Evolutionary conservation across 352 stramenopile genomes (phyloP).

Genomic region (Pelagophyceae sp.): DNA sequence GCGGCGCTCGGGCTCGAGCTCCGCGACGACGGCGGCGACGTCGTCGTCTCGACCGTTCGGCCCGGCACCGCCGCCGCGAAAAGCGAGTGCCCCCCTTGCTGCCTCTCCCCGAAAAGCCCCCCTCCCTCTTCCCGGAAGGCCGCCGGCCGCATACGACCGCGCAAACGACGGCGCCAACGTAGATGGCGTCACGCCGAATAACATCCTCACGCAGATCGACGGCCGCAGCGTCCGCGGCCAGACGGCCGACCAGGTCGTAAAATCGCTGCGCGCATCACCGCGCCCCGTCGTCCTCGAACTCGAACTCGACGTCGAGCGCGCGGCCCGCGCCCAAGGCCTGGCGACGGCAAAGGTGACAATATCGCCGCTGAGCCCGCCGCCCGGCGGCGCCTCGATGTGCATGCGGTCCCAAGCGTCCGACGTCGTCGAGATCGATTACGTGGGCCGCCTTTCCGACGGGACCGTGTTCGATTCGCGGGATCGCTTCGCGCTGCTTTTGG

Average conservation of each 20-base stretch:
- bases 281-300: not conserved
- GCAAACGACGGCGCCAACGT: no score
- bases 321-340: not conserved
- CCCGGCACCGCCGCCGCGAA: not conserved
- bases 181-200: not conserved
- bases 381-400: not conserved
- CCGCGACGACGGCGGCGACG: not conserved
- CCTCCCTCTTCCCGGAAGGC: no score
- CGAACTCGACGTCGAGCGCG: not conserved
- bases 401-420: not conserved
- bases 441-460: not conserved
- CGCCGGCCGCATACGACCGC: no score
- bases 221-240: not conserved
- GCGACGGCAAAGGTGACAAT: not conserved
- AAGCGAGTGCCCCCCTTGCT: no score
- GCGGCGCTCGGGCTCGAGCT: not conserved
- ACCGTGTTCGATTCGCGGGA: not conserved
- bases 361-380: not conserved
- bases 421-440: slow-evolving; percentile 6
- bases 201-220: not conserved
- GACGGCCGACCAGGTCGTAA: not conserved
- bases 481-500: not conserved
- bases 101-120: no score
- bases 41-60: not conserved
- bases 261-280: not conserved